Percentiles rank a stretch among this genome's conserved stretches.
Evolutionary conservation across 106 monocot genomes (phyloP).

Genomic region (Dendrobium catenatum): DNA sequence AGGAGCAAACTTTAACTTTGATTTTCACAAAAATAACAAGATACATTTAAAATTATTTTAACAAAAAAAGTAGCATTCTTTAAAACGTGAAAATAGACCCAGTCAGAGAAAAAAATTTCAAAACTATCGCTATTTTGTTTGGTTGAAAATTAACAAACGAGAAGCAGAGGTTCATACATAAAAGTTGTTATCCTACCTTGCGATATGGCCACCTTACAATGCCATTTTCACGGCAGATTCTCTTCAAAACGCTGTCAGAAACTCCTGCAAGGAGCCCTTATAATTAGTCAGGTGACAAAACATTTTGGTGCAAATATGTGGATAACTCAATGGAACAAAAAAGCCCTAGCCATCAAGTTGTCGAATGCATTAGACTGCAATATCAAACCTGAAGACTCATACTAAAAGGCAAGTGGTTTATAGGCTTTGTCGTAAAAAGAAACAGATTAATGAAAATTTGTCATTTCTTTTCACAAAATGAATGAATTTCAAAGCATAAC

Average conservation of each 20-base stretch:
- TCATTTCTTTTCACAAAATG: not conserved
- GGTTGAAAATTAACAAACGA: not conserved
- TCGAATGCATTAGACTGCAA: not conserved
- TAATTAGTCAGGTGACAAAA: no score
- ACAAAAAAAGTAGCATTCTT: no score
- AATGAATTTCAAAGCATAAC: not conserved
- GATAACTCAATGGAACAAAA: not conserved
- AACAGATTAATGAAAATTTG: not conserved
- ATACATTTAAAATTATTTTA: no score
- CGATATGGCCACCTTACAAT: constrained; percentile 83
- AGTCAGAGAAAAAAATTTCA: no score
- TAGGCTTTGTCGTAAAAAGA: not conserved
- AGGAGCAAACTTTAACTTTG: no score
- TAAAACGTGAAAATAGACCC: no score
- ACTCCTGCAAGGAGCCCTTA: constrained; percentile 39
- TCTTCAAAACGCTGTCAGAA: constrained; percentile 86
- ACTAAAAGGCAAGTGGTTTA: not conserved
- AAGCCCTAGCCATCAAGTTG: not conserved
- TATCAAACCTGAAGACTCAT: not conserved
- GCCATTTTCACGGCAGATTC: constrained; percentile 76
- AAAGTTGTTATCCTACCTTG: constrained; percentile 35
- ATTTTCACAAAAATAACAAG: no score
- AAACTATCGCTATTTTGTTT: no score
- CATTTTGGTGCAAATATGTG: no score
- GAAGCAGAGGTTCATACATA: not conserved